phyloP scores from a whole-genome alignment of 768 basidiomycete species.

The Suillus plorans region DNA sequence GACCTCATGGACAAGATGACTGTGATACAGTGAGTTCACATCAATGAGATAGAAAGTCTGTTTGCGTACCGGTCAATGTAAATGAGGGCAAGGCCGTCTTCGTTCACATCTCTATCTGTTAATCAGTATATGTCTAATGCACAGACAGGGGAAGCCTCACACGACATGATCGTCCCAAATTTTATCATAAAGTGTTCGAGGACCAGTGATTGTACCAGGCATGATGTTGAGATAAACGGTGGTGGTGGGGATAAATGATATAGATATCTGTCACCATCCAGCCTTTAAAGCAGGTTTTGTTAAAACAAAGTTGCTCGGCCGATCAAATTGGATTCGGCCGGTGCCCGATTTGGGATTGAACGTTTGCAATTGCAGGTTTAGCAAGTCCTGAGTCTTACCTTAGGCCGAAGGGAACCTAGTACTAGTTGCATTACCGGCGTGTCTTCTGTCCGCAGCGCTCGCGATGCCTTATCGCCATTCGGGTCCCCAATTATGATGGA shows the following conservation, averaged over 20 bases:
- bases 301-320: constrained; percentile 4
- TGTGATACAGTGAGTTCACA: constrained; percentile 12
- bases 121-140: constrained; percentile 14
- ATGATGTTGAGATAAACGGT: constrained; percentile 30
- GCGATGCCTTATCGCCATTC: neutral
- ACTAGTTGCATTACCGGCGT: too few relatives aligned
- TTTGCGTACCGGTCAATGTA: constrained; percentile 73
- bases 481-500: neutral
- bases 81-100: constrained; percentile 76
- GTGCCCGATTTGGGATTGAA: neutral
- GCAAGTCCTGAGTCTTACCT: too few relatives aligned
- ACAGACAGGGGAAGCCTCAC: constrained; percentile 40
- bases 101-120: constrained; percentile 57
- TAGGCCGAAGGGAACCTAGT: too few relatives aligned
- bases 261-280: neutral
- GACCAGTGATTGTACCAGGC: constrained; percentile 56
- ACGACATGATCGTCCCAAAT: constrained; percentile 98
- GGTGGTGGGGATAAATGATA: constrained; percentile 9
- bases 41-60: neutral
- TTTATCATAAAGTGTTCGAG: constrained; percentile 95
- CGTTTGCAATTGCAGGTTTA: too few relatives aligned
- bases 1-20: constrained; percentile 82
- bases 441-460: constrained; percentile 3
- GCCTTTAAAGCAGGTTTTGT: constrained; percentile 2
- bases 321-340: constrained; percentile 1